Percentiles rank a stretch among this genome's conserved stretches.
Conservation (phyloP, 345 rosid genomes). For the Xanthoceras sorbifolium region DNA sequence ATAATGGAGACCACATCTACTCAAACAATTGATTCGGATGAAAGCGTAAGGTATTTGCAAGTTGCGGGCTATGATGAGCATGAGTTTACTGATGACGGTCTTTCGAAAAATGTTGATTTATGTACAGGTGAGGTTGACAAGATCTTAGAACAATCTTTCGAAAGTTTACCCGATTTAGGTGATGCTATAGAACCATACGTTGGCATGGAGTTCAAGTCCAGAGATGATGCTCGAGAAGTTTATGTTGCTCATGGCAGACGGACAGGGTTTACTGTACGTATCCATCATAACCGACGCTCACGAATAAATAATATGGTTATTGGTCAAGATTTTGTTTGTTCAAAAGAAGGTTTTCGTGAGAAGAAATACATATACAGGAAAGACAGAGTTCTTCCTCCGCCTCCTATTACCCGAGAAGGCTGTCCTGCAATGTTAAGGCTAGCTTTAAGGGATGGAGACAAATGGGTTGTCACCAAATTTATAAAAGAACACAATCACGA, state of each 20-base stretch:
- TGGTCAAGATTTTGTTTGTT: slow-evolving; percentile 63
- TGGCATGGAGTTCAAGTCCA: slow-evolving; percentile 49
- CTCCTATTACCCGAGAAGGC: slow-evolving; percentile 52
- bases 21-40: slow-evolving; percentile 43
- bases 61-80: slow-evolving; percentile 34
- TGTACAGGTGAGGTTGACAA: slow-evolving; percentile 43
- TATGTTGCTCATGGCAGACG: slow-evolving; percentile 49
- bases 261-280: slow-evolving; percentile 48
- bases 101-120: slow-evolving; percentile 32
- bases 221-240: slow-evolving; percentile 52
- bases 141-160: slow-evolving; percentile 34
- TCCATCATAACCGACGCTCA: slow-evolving; percentile 55
- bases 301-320: slow-evolving; percentile 50
- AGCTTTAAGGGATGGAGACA: slow-evolving; percentile 43
- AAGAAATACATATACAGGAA: slow-evolving; percentile 53
- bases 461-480: slow-evolving; percentile 51
- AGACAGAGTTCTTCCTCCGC: slow-evolving; percentile 61
- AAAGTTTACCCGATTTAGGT: slow-evolving; percentile 22
- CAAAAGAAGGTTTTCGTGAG: slow-evolving; percentile 56
- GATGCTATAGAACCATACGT: slow-evolving; percentile 33
- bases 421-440: slow-evolving; percentile 53
- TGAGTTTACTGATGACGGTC: slow-evolving; percentile 34
- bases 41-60: slow-evolving; percentile 31
- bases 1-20: slow-evolving; percentile 40
- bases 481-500: slow-evolving; percentile 44